Base-by-base conservation (phyloP, 1,284 basidiomycete species). In the Porphyrellus sp. region DNA sequence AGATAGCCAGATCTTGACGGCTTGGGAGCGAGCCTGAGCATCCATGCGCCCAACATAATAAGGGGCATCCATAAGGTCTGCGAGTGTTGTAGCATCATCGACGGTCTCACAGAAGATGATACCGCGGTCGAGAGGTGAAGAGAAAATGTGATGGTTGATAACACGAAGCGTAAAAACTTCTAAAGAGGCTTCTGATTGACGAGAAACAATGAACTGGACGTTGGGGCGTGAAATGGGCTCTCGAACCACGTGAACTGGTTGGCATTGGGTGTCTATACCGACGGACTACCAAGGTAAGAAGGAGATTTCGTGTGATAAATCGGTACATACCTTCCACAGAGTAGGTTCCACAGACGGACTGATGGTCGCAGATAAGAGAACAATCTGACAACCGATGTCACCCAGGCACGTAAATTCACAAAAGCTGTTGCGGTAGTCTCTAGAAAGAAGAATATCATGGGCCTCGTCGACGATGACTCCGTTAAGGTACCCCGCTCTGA, bases 11-110 rank as follows among this genome's bases (percentile, higher is more conserved):
- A 1, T 5, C 2, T 20, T 18, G 0, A 30, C 5, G 4, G 20
- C 28, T 2, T 3, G 0, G 3, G 15, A 31, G 15, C 38, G 18
- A 20, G 23, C 50, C 5, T 27, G 9, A 12, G 11, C 4, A n/a
- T 42, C 21, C 51, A 52, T 52, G 20, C 9, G 15, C n/a, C 51
- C 44, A 15, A 48, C 25, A 18, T 52, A 52, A 12, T 41, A n/a
- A 28, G 51, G 45, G 6, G 38, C 38, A 12, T 18, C 21, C 8
- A 48, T 34, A 0, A 40, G 30, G 5, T 31, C 11, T 5, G 38
- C 25, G 3, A 52, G 23, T 9, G 8, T 9, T 5, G 28, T 52
- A 3, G 51, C 51, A n/a, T 52, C 31, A 1, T 47, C 45, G 3
- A 47, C 31, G 5, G 39, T 46, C 13, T 52, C 51, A 21, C 44